Evolutionary conservation across 179 eudicot genomes (phyloP), one percentile per base, ranked within the genome.

Genomic region (Beta corolliflora): DNA sequence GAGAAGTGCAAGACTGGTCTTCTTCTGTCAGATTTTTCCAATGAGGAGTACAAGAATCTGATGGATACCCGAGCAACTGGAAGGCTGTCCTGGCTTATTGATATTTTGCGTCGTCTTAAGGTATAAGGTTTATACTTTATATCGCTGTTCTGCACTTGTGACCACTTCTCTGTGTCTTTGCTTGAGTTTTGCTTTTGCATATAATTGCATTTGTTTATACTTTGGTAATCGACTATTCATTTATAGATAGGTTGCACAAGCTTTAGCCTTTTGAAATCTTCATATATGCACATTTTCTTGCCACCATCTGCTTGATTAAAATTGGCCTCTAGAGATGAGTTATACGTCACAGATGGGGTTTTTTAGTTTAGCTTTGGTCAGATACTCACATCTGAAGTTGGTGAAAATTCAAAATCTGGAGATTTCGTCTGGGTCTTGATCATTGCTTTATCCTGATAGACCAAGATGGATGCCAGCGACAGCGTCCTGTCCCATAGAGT

Each of bases 31-130:
- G 97, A 92, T 89, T 91, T 94, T 88, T 80, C 95, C 74, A 80
- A 85, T 19, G 89, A 91, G 79, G 98, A 96, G 80, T 92, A 88
- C 88, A 91, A 87, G 79, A 53, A 71, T 75, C 88, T 93, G 79
- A 91, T 96, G 97, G 90, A 87, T 83, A 89, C 93, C 77, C 88
- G 86, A 73, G 98, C 95, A 83, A 92, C 90, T 84, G 92, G 88
- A 73, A 88, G 97, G 61, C 84, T 96, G 44, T 94, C 99, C 71
- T 85, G 89, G 88, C 87, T 96, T 70, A 83, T 94, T 85, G 94
- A 96, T 82, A 87, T 92, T 70, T 84, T 96, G 82, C 90, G 91
- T 11, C 95, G 98, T 79, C 85, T 96, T 80, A 94, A 91, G 97
- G 98, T 94, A 83, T 68, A 31, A 53, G 31, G 64, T 76, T 71